Evolutionary conservation across 2,329 filamentous ascomycete species (phyloP), one percentile per base, ranked within the genome.

Genomic region (Zymoseptoria crescenta): DNA sequence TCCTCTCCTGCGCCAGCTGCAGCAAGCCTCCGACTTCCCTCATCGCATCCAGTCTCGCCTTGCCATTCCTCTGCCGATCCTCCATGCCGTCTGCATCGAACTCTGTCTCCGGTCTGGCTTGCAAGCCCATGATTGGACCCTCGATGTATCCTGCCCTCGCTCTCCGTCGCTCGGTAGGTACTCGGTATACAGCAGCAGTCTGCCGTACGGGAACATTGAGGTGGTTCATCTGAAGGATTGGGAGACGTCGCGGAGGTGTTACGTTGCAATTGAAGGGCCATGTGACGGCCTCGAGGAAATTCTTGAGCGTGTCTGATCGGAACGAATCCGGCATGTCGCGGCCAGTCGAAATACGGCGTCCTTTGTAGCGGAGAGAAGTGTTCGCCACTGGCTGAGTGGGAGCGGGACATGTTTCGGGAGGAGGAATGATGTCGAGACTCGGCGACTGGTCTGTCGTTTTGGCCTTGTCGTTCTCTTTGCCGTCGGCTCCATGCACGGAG

Each of bases 201-300:
- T 84, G 80, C 4, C 81, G 78, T 4, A 84, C 77, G 8, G 83
- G 82, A 58, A 85, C 77, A 2, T 83, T 77, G 29, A 85, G 70
- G 21, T 64, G 66, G 45, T 62, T 62, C 56, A 66, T 63, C 7
- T 75, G 70, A 6, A 86, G 72, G 16, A 73, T 76, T 59, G 70
- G 81, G 69, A 68, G 78, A 16, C 59, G 58, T 24, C 71, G 77
- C 70, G 71, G 81, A 67, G 68, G 76, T 62, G 66, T 73, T 19
- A 83, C 73, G 55, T 79, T 79, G 64, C 81, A 81, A 54, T 79
- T 79, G 70, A 85, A 86, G 3, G 80, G 76, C 79, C 81, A 85
- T 19, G 78, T 76, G 9, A 80, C 75, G 65, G 81, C 80, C 69
- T 86, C 83, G 9, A 85, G 70, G 62, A 87, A 80, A 13, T 78